A percentile compares a stretch with the other conserved stretches of the same genome.
phyloP scores from a whole-genome alignment of 768 basidiomycete species.

The Collybiopsis confluens region DNA sequence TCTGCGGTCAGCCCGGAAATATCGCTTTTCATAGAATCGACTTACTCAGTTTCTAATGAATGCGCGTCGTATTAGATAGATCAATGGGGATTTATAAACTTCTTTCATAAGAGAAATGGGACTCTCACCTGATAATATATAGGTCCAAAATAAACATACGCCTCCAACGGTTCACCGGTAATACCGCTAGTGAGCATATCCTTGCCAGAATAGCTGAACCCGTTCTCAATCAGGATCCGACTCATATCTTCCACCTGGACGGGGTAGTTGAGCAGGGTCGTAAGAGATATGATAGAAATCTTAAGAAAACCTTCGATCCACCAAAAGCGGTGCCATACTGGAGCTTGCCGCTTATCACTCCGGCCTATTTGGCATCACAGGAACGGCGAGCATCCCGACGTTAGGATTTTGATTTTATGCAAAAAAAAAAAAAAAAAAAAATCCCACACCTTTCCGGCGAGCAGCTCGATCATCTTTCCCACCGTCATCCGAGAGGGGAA shows the following conservation, averaged over 20 bases:
- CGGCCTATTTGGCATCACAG: slow-evolving; percentile 57
- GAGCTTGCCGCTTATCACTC: slow-evolving; percentile 82
- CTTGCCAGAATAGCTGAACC: slow-evolving; percentile 98
- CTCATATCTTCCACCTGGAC: slow-evolving; percentile 95
- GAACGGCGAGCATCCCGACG: background rate
- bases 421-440: background rate
- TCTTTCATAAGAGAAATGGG: no score
- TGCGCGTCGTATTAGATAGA: slow-evolving; percentile 8
- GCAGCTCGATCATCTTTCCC: slow-evolving; percentile 98
- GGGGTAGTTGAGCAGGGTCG: background rate
- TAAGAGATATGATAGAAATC: background rate
- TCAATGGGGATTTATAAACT: slow-evolving; percentile 3
- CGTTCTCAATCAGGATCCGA: slow-evolving; percentile 88
- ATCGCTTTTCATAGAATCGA: slow-evolving; percentile 9
- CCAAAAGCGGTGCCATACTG: slow-evolving; percentile 97
- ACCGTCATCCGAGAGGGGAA: slow-evolving; percentile 99
- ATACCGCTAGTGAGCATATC: slow-evolving; percentile 99
- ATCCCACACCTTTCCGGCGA: slow-evolving; percentile 79
- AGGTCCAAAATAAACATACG: slow-evolving; percentile 97
- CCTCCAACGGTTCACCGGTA: slow-evolving; percentile 93
- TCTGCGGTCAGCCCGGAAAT: slow-evolving; percentile 13
- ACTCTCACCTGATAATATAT: slow-evolving; percentile 88
- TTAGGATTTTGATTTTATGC: background rate
- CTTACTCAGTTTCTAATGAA: slow-evolving; percentile 88
- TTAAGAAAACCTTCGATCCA: slow-evolving; percentile 89